Conservation (phyloP, 352 stramenopile genomes). For the Phytopythium mirpurense region DNA sequence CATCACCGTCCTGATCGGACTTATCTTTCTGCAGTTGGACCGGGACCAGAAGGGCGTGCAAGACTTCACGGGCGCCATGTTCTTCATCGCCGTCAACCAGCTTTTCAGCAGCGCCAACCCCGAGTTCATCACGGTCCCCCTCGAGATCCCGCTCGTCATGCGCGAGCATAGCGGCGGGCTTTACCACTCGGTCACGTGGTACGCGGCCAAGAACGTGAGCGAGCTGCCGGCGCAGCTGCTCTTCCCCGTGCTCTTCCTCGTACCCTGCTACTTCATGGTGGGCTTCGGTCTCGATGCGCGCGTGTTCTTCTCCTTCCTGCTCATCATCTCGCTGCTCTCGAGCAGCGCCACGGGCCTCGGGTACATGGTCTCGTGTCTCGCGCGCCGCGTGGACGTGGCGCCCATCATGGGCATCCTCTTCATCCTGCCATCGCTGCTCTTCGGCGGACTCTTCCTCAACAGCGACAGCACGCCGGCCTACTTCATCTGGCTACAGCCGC, state of each 20-base stretch:
- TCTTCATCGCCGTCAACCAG: conserved; percentile 34
- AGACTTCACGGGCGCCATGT: conserved; percentile 31
- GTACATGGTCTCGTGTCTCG: conserved; percentile 30
- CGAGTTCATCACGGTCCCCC: conserved; percentile 26
- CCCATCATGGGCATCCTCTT: conserved; percentile 25
- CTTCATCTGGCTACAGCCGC: conserved; percentile 30
- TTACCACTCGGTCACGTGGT: conserved; percentile 31
- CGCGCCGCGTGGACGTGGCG: conserved; percentile 19
- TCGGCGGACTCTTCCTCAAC: conserved; percentile 33
- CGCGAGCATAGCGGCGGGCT: conserved; percentile 29
- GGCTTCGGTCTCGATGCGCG: conserved; percentile 23
- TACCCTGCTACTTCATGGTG: conserved; percentile 35
- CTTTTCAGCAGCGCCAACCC: conserved; percentile 24
- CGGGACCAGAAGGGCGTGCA: conserved; percentile 24
- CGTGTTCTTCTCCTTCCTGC: conserved; percentile 30
- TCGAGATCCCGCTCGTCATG: conserved; percentile 30
- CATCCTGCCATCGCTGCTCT: conserved; percentile 29
- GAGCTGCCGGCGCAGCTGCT: conserved; percentile 29
- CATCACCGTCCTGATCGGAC: conserved; percentile 24
- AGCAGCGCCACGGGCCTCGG: conserved; percentile 18
- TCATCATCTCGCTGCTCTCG: conserved; percentile 19
- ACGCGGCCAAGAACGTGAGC: conserved; percentile 34
- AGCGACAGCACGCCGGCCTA: conserved; percentile 20
- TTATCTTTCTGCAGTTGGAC: conserved; percentile 31
- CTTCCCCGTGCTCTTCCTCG: conserved; percentile 23